Evolutionary conservation across 2,329 filamentous ascomycete species (phyloP), one percentile per base, ranked within the genome.

Genomic region (Paraphoma chrysanthemicola): DNA sequence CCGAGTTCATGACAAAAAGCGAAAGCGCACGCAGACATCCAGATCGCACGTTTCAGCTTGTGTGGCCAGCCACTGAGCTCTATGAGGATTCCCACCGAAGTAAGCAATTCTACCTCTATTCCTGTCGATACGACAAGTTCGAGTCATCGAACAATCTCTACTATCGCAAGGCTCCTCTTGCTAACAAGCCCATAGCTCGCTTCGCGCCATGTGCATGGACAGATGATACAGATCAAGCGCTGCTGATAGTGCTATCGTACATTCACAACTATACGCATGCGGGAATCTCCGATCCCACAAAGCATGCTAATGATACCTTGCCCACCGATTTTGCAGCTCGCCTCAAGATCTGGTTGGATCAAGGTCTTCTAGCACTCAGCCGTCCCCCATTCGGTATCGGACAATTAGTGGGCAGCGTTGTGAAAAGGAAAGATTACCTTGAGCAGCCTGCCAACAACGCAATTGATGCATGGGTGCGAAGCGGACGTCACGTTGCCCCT

Each of bases 201-300:
- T 73, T 72, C 36, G 60, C 65, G 28, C 45, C 51, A 6, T 60
- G 79, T 23, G 77, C 80, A 41, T 85, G 82, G 83, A 86, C 83
- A 0, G 83, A 86, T 56, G 83, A 85, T 66, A 85, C 83, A 0
- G 83, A 85, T 59, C 82, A 85, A 67, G 79, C 82, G 3, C 72
- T 84, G 17, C 68, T 85, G 0, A 78, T 85, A 33, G 53, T 85
- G 2, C 75, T 85, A 2, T 79, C 80, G 0, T 84, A 77, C 55
- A 70, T 85, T 1, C 78, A 83, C 47, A 74, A 69, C n/a, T 73
- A 79, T 36, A 77, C 77, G 0, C 28, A 54, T 16, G 18, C 44
- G 9, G 12, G 14, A 3, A 18, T 11, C 12, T 29, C 30, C 30
- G 16, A 44, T 23, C 30, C 46, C 38, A 44, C 30, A 10, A 31